These are phyloP conservation scores for Hyaloperonospora arabidopsidis DNA, from an alignment of 352 stramenopile genomes.

Conservation along the genomic window DNA sequence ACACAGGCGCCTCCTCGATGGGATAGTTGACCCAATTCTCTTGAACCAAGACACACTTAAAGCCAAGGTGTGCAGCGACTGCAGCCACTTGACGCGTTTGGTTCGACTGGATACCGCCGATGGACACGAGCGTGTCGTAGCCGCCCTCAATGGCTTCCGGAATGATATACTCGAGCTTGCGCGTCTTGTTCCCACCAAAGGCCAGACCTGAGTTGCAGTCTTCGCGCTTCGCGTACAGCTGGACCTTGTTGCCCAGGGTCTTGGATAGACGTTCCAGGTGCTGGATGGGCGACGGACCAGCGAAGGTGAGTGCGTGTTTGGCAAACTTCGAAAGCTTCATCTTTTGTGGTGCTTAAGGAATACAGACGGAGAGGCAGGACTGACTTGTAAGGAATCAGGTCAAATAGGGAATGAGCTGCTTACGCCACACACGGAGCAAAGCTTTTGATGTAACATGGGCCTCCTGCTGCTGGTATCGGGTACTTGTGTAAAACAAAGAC, in stretches of 20 bases:
- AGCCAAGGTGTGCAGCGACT: constrained; percentile 27
- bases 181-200: constrained; percentile 33
- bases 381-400: constrained; percentile 1
- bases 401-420: constrained; percentile 19
- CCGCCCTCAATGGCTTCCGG: constrained; percentile 29
- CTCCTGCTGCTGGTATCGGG: too few relatives aligned
- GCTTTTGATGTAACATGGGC: background rate
- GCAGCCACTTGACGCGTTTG: constrained; percentile 31
- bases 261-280: constrained; percentile 31
- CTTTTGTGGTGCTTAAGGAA: background rate
- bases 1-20: constrained; percentile 17
- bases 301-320: constrained; percentile 30
- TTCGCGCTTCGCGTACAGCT: constrained; percentile 33
- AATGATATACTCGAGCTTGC: constrained; percentile 35
- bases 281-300: constrained; percentile 29
- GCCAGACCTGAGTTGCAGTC: constrained; percentile 32
- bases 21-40: constrained; percentile 38
- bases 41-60: constrained; percentile 33
- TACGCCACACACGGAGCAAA: background rate
- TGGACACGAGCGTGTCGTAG: constrained; percentile 33
- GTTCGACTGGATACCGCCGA: constrained; percentile 33
- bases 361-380: constrained; percentile 12
- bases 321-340: constrained; percentile 36
- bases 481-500: too few relatives aligned
- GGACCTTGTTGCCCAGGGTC: constrained; percentile 27